phyloP scores from a whole-genome alignment of 805 yeast genomes.

The Candida insectorum region DNA sequence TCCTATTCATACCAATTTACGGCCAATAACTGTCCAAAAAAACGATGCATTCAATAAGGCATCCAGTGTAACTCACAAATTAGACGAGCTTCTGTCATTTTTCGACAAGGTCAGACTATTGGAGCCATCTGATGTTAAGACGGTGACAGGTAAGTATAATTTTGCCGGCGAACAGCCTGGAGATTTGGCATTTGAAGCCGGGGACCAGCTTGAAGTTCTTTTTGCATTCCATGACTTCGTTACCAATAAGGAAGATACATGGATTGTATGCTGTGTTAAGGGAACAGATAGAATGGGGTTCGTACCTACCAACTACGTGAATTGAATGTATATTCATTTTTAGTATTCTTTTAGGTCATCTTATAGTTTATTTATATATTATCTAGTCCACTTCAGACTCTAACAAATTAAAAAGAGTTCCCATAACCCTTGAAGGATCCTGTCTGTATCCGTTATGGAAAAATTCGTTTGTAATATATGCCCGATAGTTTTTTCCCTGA shows the following conservation, averaged over 20 bases:
- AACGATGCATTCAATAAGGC: slow-evolving; percentile 8
- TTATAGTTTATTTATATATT: neutral
- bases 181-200: slow-evolving; percentile 32
- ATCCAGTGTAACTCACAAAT: slow-evolving; percentile 22
- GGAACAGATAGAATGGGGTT: slow-evolving; percentile 28
- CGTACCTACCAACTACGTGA: slow-evolving; percentile 20
- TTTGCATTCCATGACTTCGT: slow-evolving; percentile 28
- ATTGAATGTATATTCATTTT: neutral
- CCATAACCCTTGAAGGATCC: slow-evolving; percentile 37
- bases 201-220: slow-evolving; percentile 30
- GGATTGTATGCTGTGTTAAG: slow-evolving; percentile 34
- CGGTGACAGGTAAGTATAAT: slow-evolving; percentile 15
- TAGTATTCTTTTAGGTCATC: neutral
- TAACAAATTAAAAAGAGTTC: slow-evolving; percentile 35
- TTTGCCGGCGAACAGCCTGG: slow-evolving; percentile 34
- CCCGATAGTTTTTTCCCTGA: slow-evolving; percentile 30
- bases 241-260: slow-evolving; percentile 18
- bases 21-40: slow-evolving; percentile 1
- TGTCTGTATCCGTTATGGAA: slow-evolving; percentile 52
- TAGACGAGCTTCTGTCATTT: slow-evolving; percentile 21
- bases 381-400: slow-evolving; percentile 28
- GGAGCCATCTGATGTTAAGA: slow-evolving; percentile 4
- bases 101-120: slow-evolving; percentile 16
- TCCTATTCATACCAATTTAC: slow-evolving; percentile 19
- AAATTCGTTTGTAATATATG: slow-evolving; percentile 44